These are phyloP conservation scores for Cucumis cinereus DNA, from an alignment of 306 rosid species.

Conservation along the genomic window DNA sequence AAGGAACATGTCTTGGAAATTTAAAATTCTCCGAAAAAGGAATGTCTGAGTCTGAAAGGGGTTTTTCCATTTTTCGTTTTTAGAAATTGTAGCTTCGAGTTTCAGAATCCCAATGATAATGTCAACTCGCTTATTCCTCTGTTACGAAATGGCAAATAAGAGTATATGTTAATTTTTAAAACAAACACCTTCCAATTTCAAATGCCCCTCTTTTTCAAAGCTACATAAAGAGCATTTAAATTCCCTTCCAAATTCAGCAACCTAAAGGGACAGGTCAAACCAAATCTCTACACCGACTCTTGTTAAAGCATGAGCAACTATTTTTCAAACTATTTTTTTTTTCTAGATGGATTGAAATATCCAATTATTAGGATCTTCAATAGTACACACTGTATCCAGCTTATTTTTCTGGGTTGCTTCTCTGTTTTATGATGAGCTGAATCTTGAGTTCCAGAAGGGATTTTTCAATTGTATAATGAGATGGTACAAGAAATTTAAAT, in stretches of 20 bases:
- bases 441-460: constrained; percentile 17
- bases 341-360: background rate
- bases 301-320: background rate
- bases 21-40: background rate
- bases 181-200: background rate
- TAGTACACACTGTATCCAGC: constrained; percentile 32
- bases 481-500: constrained; percentile 15
- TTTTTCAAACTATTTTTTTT: background rate
- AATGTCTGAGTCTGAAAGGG: constrained; percentile 12
- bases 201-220: constrained; percentile 7
- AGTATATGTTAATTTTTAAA: background rate
- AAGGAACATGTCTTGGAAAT: background rate
- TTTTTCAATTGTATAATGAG: constrained; percentile 8
- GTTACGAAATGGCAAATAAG: background rate
- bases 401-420: constrained; percentile 30
- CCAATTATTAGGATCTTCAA: background rate
- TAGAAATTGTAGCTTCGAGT: background rate
- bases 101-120: background rate
- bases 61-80: background rate
- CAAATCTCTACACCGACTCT: background rate
- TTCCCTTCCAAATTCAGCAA: constrained; percentile 5
- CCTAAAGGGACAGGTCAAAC: background rate
- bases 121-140: background rate
- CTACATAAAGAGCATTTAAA: background rate
- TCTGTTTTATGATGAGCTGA: constrained; percentile 25